Evolutionary conservation across 108 stramenopile genomes (phyloP).

Genomic region (Fragilariopsis cylindrus): DNA sequence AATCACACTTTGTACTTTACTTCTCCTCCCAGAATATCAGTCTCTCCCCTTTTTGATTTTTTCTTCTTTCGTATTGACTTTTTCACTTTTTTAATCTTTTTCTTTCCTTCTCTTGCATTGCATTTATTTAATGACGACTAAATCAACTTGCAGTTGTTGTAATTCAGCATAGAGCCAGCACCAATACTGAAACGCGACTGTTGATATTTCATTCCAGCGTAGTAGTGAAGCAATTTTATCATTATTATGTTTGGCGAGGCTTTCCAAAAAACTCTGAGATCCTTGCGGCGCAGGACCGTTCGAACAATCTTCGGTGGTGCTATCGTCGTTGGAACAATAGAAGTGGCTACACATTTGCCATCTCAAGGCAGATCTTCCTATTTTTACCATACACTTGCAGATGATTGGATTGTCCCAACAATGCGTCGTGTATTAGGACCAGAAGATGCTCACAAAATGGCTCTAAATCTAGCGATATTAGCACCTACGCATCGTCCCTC

Average conservation of each 20-base stretch:
- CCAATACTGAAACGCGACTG: no score
- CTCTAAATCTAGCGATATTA: conserved; percentile 51
- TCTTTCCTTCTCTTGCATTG: no score
- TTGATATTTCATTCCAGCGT: no score
- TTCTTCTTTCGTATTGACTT: no score
- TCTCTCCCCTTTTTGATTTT: no score
- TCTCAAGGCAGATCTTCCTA: conserved; percentile 68
- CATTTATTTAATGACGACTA: no score
- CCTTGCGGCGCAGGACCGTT: conserved; percentile 22
- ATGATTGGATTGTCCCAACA: conserved; percentile 59
- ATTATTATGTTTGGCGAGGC: neutral
- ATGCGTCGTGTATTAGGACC: conserved; percentile 56
- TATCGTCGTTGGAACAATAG: conserved; percentile 42
- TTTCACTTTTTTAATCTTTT: no score
- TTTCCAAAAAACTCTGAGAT: conserved; percentile 16
- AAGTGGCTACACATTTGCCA: conserved; percentile 76
- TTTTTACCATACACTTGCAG: conserved; percentile 69
- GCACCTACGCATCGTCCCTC: conserved; percentile 60
- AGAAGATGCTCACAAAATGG: conserved; percentile 58
- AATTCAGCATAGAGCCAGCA: no score
- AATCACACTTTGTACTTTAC: no score
- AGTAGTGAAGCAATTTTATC: no score
- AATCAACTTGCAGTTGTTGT: no score
- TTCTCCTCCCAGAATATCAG: no score
- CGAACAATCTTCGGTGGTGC: conserved; percentile 28